Evolutionary conservation across 805 yeast species (phyloP), one percentile per base, ranked within the genome.

Genomic region (Zygotorulaspora sp.): DNA sequence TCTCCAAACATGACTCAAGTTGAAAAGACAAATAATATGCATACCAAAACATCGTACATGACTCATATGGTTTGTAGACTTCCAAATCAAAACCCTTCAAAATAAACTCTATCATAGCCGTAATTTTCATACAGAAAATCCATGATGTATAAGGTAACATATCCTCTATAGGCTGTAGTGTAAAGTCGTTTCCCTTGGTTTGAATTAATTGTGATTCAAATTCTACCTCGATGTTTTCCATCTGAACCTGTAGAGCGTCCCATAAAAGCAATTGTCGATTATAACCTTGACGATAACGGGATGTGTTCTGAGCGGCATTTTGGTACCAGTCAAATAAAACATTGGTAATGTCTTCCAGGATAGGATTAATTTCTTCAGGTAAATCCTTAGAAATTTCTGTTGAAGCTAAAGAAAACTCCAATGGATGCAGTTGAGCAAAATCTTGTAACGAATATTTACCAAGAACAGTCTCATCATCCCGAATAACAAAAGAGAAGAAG

Each of bases 241-340:
- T 71, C 27, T 72, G 71, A 7, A 83, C 92, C 53, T 90, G 97
- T 21, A 85, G 63, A 2, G 87, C 71, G 59, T 90, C 97, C 83
- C 90, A 85, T 2, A 71, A 47, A 31, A 72, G 51, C 38, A 78
- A 53, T 52, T 72, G 66, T 52, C 79, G 67, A 45, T 79, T 65
- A 51, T 81, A 63, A 45, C 82, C 75, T 56, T 86, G 96, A 45
- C 96, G 75, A 53, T 86, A 88, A 39, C 96, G 71, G 34, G 94
- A 77, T 23, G 87, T 78, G 52, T 90, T 90, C 57, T 80, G 81
- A 5, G 77, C 67, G 12, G 63, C 49, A 8, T 66, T 63, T 36
- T 70, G 67, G 16, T 71, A 53, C 65, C 66, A 61, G 49, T 72
- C 67, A 55, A 66, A 55, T 49, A 68, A 56, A 15, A 71, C 72